Base-by-base conservation (phyloP, 2,329 filamentous ascomycete genomes). In the Fusarium udum region DNA sequence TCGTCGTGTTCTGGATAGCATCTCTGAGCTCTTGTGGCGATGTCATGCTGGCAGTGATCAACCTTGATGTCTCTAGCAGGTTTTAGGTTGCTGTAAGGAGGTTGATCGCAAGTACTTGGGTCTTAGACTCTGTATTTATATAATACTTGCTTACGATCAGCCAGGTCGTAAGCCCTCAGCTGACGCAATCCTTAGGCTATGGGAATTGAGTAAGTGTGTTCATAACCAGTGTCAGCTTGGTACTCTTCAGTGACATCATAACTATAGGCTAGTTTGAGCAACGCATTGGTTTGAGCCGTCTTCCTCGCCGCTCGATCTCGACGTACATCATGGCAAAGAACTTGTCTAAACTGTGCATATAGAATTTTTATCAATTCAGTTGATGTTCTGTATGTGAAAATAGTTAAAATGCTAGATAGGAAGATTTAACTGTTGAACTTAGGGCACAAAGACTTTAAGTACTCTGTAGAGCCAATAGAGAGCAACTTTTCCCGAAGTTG, bases 1-100 rank as follows among this genome's bases (percentile, higher is more conserved):
- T 45, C 0, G 39, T 32, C 20, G 71, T 72, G 4, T 42, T 24
- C 4, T 72, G 60, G 6, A 74, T 74, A 15, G 32, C 4, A 4
- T 34, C 24, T 32, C 59, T 62, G 15, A 74, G 34, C 6, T 53
- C 59, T 15, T 48, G 24, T 4, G 7, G 5, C 1, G 39, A 43
- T 22, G 36, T 10, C 69, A 72, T 72, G 2, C 3, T 53, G 9
- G 2, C 10, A 4, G 26, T 16, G n/a, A 36, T 36, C 4, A 26
- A 9, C 0, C 18, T 52, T 9, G 32, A 52, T 36, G 9, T 26
- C 4, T 26, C 9, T 2, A 3, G 9, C 7, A 9, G 0, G n/a
- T 26, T 22, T 20, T 26, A 0, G 4, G 8, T 9, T 22, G 18
- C 7, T 20, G 13, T 12, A 1, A 13, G 15, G 4, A 49, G 7